Conservation (phyloP, 495 filamentous ascomycete genomes). For the Baudoinia panamericana region DNA sequence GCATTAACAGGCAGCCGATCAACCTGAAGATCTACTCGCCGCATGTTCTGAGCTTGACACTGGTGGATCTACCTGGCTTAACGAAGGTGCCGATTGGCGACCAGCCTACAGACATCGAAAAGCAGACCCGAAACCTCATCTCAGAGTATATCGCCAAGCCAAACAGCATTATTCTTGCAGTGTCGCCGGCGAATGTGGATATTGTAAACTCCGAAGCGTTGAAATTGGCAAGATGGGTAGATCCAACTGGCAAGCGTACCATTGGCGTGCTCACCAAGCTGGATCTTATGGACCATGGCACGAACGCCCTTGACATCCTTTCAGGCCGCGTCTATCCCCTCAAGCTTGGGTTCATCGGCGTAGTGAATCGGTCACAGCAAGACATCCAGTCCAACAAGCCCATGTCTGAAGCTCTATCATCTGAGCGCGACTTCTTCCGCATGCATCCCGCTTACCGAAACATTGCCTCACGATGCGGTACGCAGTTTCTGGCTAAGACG, state of each 20-base stretch:
- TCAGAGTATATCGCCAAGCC: slow-evolving; percentile 98
- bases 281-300: slow-evolving; percentile 98
- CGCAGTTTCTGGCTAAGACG: slow-evolving; percentile 88
- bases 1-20: slow-evolving; percentile 93
- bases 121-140: slow-evolving; percentile 93
- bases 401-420: slow-evolving; percentile 73
- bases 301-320: slow-evolving; percentile 93
- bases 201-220: slow-evolving; percentile 97
- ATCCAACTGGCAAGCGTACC: slow-evolving; percentile 84
- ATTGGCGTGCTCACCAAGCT: slow-evolving; percentile 97
- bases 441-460: slow-evolving; percentile 96
- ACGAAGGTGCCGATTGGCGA: slow-evolving; percentile 98
- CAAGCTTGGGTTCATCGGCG: slow-evolving; percentile 95
- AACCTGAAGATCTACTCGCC: slow-evolving; percentile 99
- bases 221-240: slow-evolving; percentile 93
- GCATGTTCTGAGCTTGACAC: slow-evolving; percentile 86
- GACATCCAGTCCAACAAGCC: slow-evolving; percentile 94
- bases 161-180: slow-evolving; percentile 94
- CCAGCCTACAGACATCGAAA: slow-evolving; percentile 96
- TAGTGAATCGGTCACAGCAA: slow-evolving; percentile 96
- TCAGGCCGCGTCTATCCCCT: slow-evolving; percentile 92
- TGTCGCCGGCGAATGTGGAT: slow-evolving; percentile 96
- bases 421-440: slow-evolving; percentile 89
- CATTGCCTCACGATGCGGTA: slow-evolving; percentile 87
- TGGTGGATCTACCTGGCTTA: slow-evolving; percentile 90